Percentiles rank a stretch among this genome's conserved stretches.
Evolutionary conservation across 2,329 filamentous ascomycete genomes (phyloP).

Genomic region (Trichoderma sp.): DNA sequence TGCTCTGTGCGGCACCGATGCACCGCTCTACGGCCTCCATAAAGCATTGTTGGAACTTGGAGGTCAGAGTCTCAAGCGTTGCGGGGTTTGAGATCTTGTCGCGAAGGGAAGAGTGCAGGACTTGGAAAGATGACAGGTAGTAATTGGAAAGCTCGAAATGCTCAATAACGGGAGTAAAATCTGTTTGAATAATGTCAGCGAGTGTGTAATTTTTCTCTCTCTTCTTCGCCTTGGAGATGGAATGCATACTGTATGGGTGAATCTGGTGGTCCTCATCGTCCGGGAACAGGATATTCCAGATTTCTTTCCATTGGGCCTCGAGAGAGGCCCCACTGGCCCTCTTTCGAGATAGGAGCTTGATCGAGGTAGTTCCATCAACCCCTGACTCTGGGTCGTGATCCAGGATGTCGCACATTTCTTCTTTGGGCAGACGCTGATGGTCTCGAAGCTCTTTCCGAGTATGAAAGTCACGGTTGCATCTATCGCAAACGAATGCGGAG

Average conservation of each 20-base stretch:
- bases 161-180: slow-evolving; percentile 45
- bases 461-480: slow-evolving; percentile 44
- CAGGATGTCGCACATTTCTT: slow-evolving; percentile 46
- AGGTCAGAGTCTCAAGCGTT: slow-evolving; percentile 43
- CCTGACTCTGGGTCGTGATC: slow-evolving; percentile 45
- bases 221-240: background rate
- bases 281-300: slow-evolving; percentile 47
- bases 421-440: slow-evolving; percentile 44
- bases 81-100: slow-evolving; percentile 43
- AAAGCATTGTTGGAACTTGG: slow-evolving; percentile 46
- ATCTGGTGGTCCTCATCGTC: slow-evolving; percentile 43
- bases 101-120: slow-evolving; percentile 38
- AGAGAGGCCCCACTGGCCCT: slow-evolving; percentile 42
- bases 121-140: slow-evolving; percentile 40
- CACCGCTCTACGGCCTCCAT: slow-evolving; percentile 44
- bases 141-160: slow-evolving; percentile 43
- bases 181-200: slow-evolving; percentile 29
- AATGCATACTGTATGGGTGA: slow-evolving; percentile 35
- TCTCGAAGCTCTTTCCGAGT: slow-evolving; percentile 44
- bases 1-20: slow-evolving; percentile 38
- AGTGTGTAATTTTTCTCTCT: background rate
- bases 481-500: slow-evolving; percentile 44
- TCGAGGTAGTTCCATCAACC: slow-evolving; percentile 44
- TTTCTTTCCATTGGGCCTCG: slow-evolving; percentile 45
- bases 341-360: slow-evolving; percentile 44